A percentile compares a stretch with the other conserved stretches of the same genome.
Conservation (phyloP, 768 basidiomycete genomes). For the Zangia roseola region DNA sequence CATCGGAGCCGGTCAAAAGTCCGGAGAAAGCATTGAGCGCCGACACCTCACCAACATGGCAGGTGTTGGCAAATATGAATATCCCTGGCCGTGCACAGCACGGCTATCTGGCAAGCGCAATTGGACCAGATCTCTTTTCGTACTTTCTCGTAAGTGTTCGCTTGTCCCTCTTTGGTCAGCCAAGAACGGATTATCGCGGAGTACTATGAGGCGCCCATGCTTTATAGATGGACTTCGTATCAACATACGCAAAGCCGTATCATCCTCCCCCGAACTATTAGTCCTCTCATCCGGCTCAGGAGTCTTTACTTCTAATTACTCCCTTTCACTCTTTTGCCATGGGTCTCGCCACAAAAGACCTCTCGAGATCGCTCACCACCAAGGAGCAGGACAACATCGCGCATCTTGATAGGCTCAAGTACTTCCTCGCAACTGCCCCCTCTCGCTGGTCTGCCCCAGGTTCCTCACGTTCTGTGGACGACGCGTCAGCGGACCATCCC, state of each 20-base stretch:
- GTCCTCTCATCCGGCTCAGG: constrained; percentile 8
- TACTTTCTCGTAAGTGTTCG: constrained; percentile 13
- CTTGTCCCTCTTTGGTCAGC: constrained; percentile 18
- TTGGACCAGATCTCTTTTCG: constrained; percentile 23
- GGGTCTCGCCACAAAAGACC: constrained; percentile 28
- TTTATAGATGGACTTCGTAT: constrained; percentile 26
- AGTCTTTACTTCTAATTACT: constrained; percentile 4
- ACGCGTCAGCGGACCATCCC: constrained; percentile 12
- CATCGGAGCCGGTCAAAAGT: constrained; percentile 19
- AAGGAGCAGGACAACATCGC: constrained; percentile 69
- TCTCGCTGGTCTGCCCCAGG: constrained; percentile 58
- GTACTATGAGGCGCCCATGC: constrained; percentile 17
- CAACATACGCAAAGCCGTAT: constrained; percentile 18
- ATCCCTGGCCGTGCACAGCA: constrained; percentile 29
- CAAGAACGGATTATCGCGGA: constrained; percentile 26
- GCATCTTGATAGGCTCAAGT: constrained; percentile 82
- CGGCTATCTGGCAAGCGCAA: constrained; percentile 31
- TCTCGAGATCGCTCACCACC: constrained; percentile 51
- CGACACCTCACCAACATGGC: constrained; percentile 29
- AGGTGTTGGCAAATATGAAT: constrained; percentile 25
- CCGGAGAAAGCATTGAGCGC: constrained; percentile 28
- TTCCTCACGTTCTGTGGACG: constrained; percentile 28
- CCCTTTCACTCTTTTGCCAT: constrained; percentile 20
- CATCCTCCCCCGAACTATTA: constrained; percentile 13
- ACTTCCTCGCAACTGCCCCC: constrained; percentile 85